These are phyloP conservation scores for Xylariaceae sp. DNA, from an alignment of 2,329 filamentous ascomycete species.

Conservation along the genomic window DNA sequence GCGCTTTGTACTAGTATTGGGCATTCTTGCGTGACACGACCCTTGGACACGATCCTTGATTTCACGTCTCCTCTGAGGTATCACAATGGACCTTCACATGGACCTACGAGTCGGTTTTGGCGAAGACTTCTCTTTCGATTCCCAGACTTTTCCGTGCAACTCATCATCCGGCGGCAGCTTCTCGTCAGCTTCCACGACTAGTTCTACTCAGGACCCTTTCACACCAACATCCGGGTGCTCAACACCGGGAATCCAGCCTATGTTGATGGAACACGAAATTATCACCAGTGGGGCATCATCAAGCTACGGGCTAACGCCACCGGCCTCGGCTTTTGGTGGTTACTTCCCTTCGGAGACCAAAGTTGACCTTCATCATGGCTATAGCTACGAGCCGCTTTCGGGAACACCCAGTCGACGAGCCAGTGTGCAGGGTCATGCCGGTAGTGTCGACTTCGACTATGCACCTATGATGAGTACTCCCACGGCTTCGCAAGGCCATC, in stretches of 20 bases:
- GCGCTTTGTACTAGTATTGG: slow-evolving; percentile 9
- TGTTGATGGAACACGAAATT: slow-evolving; percentile 24
- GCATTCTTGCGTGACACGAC: slow-evolving; percentile 11
- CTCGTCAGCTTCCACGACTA: slow-evolving; percentile 28
- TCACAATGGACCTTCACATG: slow-evolving; percentile 33
- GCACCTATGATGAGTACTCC: slow-evolving; percentile 18
- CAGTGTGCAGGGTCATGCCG: slow-evolving; percentile 17
- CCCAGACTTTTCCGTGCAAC: slow-evolving; percentile 18
- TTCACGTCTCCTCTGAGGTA: slow-evolving; percentile 13
- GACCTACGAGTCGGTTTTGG: slow-evolving; percentile 26
- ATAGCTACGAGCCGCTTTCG: slow-evolving; percentile 17
- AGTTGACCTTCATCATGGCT: slow-evolving; percentile 16
- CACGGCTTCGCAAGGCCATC: slow-evolving; percentile 12
- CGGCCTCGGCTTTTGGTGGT: slow-evolving; percentile 28
- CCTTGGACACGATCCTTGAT: slow-evolving; percentile 14
- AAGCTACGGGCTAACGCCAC: slow-evolving; percentile 30
- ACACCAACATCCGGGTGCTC: slow-evolving; percentile 33
- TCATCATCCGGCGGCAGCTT: slow-evolving; percentile 27
- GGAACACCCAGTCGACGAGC: slow-evolving; percentile 23
- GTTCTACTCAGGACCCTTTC: slow-evolving; percentile 24
- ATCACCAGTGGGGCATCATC: slow-evolving; percentile 22
- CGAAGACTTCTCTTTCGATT: slow-evolving; percentile 24
- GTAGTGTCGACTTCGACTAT: slow-evolving; percentile 23
- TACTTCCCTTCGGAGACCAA: slow-evolving; percentile 27
- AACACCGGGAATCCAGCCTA: slow-evolving; percentile 25